phyloP scores from a whole-genome alignment of 2,329 filamentous ascomycete genomes.

The Cadophora malorum region DNA sequence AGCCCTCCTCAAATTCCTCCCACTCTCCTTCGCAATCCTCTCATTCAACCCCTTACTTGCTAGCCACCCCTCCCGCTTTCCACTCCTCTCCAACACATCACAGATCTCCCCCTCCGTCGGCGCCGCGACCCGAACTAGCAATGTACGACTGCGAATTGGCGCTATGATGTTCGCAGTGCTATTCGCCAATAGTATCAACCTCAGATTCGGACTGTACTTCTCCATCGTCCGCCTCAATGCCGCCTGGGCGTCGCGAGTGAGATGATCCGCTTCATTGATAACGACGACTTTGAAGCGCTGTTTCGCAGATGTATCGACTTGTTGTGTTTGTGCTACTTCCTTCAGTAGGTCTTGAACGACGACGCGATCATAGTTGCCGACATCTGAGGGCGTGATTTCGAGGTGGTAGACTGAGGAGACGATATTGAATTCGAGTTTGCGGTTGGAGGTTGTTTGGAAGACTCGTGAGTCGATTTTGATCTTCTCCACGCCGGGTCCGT shows the following conservation, averaged over 20 bases:
- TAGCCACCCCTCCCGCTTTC: slow-evolving; percentile 85
- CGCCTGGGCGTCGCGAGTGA: slow-evolving; percentile 93
- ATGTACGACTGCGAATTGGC: slow-evolving; percentile 90
- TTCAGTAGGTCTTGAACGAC: slow-evolving; percentile 96
- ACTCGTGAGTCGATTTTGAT: slow-evolving; percentile 99
- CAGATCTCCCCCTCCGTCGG: slow-evolving; percentile 87
- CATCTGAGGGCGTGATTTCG: slow-evolving; percentile 96
- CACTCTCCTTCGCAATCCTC: slow-evolving; percentile 88
- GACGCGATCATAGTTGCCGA: slow-evolving; percentile 94
- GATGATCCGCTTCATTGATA: slow-evolving; percentile 97
- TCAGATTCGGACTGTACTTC: slow-evolving; percentile 95
- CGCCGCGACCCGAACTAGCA: slow-evolving; percentile 90
- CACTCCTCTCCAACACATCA: slow-evolving; percentile 70
- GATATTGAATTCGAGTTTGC: slow-evolving; percentile 99
- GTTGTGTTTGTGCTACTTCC: slow-evolving; percentile 97
- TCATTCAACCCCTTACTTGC: slow-evolving; percentile 76
- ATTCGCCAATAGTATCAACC: slow-evolving; percentile 91
- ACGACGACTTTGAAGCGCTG: slow-evolving; percentile 98
- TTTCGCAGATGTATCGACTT: slow-evolving; percentile 90
- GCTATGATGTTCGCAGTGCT: slow-evolving; percentile 98
- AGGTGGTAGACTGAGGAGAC: slow-evolving; percentile 97
- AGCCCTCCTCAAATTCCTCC: slow-evolving; percentile 86
- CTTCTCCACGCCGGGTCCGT: slow-evolving; percentile 96
- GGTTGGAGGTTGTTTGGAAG: slow-evolving; percentile 93
- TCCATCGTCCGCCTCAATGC: slow-evolving; percentile 97